These are phyloP conservation scores for Cladorrhinum sp. DNA, from an alignment of 2,329 filamentous ascomycete species.

Conservation along the genomic window DNA sequence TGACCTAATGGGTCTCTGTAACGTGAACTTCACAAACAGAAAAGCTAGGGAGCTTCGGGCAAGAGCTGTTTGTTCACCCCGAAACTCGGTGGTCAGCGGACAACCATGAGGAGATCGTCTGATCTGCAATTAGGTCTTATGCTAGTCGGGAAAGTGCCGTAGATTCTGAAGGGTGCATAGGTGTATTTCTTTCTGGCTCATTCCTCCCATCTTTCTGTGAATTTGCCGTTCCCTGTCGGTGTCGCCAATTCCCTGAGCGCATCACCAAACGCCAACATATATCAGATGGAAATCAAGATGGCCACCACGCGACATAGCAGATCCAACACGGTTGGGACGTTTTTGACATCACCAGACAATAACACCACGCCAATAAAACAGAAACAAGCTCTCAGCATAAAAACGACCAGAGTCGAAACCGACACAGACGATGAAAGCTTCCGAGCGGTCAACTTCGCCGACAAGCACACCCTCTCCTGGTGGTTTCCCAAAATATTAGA, in stretches of 20 bases:
- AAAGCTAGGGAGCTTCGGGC: not conserved
- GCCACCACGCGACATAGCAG: not conserved
- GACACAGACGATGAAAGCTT: not conserved
- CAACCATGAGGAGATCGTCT: not conserved
- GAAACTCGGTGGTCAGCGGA: not conserved
- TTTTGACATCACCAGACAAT: not conserved
- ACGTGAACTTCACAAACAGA: not conserved
- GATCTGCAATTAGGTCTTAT: not conserved
- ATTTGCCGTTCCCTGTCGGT: not conserved
- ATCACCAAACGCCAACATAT: not conserved
- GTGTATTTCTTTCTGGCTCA: not conserved
- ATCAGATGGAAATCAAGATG: not conserved
- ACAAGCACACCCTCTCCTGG: not conserved
- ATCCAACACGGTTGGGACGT: not conserved
- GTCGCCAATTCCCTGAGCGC: not conserved
- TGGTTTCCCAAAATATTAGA: not conserved
- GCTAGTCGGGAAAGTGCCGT: not conserved
- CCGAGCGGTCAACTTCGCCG: not conserved
- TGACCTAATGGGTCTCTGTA: not conserved
- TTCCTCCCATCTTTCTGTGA: not conserved
- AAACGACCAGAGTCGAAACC: not conserved
- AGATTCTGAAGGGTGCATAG: not conserved
- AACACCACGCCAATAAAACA: not conserved
- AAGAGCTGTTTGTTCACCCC: not conserved
- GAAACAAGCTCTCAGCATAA: not conserved